phyloP scores from a whole-genome alignment of 1,139 yeast species.

The Ogataea hybrid region DNA sequence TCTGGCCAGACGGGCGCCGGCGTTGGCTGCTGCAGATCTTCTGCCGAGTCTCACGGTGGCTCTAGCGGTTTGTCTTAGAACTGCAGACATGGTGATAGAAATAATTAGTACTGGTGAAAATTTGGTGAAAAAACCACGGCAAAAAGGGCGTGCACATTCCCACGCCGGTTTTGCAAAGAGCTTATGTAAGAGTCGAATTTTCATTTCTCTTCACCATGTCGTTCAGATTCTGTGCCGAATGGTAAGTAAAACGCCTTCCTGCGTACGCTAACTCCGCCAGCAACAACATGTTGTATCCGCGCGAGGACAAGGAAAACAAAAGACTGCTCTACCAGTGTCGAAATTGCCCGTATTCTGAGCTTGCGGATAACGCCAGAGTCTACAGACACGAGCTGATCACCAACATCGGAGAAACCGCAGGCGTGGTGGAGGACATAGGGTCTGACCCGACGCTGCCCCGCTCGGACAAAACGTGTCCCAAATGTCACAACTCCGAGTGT shows the following conservation, averaged over 20 bases:
- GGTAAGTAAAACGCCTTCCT: slow-evolving; percentile 37
- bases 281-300: slow-evolving; percentile 98
- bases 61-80: slow-evolving; percentile 30
- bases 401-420: slow-evolving; percentile 92
- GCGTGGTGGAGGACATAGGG: slow-evolving; percentile 96
- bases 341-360: slow-evolving; percentile 90
- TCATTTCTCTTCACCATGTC: slow-evolving; percentile 51
- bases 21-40: slow-evolving; percentile 7
- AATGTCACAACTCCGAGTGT: slow-evolving; percentile 87
- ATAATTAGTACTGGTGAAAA: slow-evolving; percentile 1
- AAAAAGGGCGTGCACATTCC: slow-evolving; percentile 4
- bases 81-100: slow-evolving; percentile 20
- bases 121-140: slow-evolving; percentile 9
- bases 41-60: slow-evolving; percentile 15
- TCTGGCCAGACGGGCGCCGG: slow-evolving; percentile 30
- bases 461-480: slow-evolving; percentile 89
- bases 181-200: slow-evolving; percentile 4
- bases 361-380: slow-evolving; percentile 85
- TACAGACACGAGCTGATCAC: slow-evolving; percentile 92
- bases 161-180: not conserved
- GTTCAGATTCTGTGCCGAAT: slow-evolving; percentile 88
- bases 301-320: slow-evolving; percentile 77
- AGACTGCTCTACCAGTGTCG: slow-evolving; percentile 89
- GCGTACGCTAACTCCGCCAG: slow-evolving; percentile 24
- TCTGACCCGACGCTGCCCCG: slow-evolving; percentile 95